Percentiles rank a stretch among this genome's conserved stretches.
Conservation (phyloP, 768 basidiomycete species). For the Agrocybe praecox region DNA sequence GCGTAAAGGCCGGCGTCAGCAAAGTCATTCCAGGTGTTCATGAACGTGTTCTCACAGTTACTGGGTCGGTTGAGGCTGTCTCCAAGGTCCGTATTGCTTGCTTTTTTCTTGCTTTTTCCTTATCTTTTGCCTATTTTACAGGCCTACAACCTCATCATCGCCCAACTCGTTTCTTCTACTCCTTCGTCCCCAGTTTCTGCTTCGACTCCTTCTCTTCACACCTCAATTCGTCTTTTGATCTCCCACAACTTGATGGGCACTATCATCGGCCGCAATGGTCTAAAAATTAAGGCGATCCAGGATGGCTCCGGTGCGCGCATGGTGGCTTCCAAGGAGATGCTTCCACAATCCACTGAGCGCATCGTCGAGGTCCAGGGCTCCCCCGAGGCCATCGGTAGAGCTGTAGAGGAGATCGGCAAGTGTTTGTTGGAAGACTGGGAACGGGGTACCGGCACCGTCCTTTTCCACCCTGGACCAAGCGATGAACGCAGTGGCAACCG, state of each 20-base stretch:
- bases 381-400: slow-evolving; percentile 89
- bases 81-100: slow-evolving; percentile 62
- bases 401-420: slow-evolving; percentile 94
- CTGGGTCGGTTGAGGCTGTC: slow-evolving; percentile 89
- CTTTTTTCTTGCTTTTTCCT: slow-evolving; percentile 6
- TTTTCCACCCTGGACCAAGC: slow-evolving; percentile 91
- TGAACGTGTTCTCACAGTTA: slow-evolving; percentile 95
- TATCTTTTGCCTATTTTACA: slow-evolving; percentile 32
- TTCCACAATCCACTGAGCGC: slow-evolving; percentile 98
- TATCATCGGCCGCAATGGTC: slow-evolving; percentile 93
- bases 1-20: slow-evolving; percentile 98
- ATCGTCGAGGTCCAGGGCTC: slow-evolving; percentile 97
- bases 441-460: slow-evolving; percentile 88
- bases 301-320: slow-evolving; percentile 95
- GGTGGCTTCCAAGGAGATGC: slow-evolving; percentile 99
- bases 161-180: slow-evolving; percentile 83
- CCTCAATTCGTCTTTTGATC: slow-evolving; percentile 95
- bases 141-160: slow-evolving; percentile 95
- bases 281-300: slow-evolving; percentile 99
- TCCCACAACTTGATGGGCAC: slow-evolving; percentile 99
- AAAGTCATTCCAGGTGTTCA: slow-evolving; percentile 98
- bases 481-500: slow-evolving; percentile 67
- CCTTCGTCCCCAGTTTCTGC: slow-evolving; percentile 71
- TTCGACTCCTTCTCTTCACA: slow-evolving; percentile 75
- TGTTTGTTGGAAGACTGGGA: slow-evolving; percentile 98